These are phyloP conservation scores for Urostyla sp. DNA, from an alignment of 73 alveolate species.

Conservation along the genomic window DNA sequence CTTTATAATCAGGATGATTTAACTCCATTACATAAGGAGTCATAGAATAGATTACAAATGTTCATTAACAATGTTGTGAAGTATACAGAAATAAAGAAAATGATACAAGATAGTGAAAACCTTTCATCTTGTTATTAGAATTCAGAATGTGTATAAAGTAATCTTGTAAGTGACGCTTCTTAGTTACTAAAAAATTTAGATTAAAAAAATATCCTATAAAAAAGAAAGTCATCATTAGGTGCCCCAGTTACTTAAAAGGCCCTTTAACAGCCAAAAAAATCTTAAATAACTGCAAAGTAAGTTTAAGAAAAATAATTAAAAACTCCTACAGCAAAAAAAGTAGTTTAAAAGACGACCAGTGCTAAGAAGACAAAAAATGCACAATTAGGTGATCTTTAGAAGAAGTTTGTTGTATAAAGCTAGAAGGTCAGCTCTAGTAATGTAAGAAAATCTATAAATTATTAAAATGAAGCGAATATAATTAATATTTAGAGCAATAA, in stretches of 20 bases:
- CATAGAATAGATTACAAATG: background rate
- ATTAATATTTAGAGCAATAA: background rate
- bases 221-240: too few species aligned
- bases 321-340: too few species aligned
- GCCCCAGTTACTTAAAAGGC: too few species aligned
- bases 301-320: too few species aligned
- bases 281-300: background rate
- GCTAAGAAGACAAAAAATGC: too few species aligned
- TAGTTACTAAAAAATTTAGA: background rate
- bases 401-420: too few species aligned
- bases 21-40: background rate
- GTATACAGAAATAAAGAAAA: slow-evolving; percentile 24
- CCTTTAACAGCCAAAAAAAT: background rate
- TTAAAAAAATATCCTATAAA: too few species aligned
- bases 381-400: too few species aligned
- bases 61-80: slow-evolving; percentile 19
- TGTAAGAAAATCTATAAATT: background rate
- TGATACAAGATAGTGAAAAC: background rate
- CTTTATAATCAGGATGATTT: background rate
- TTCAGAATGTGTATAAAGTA: background rate
- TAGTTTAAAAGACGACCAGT: too few species aligned
- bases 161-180: background rate
- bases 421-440: background rate
- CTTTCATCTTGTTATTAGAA: background rate
- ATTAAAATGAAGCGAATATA: background rate